A percentile compares a stretch with the other conserved stretches of the same genome.
Conservation (phyloP, 2,329 filamentous ascomycete species). For the Tolypocladium endophyticum region DNA sequence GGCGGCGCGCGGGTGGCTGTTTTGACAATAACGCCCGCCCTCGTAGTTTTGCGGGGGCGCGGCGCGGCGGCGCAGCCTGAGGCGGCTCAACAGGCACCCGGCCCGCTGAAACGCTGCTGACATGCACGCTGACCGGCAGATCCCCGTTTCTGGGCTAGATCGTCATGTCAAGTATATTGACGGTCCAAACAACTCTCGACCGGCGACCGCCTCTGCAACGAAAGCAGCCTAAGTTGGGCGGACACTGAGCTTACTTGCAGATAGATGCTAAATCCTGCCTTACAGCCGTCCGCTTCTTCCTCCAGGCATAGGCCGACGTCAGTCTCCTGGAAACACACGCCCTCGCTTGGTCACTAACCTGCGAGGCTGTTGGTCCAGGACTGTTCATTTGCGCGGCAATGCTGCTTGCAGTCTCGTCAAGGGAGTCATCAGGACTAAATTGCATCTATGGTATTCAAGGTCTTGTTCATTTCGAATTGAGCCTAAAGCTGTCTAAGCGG, state of each 20-base stretch:
- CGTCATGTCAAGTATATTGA: background rate
- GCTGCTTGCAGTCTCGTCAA: background rate
- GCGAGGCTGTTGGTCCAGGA: background rate
- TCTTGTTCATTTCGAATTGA: background rate
- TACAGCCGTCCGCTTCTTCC: no score
- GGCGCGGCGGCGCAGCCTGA: background rate
- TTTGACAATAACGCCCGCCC: background rate
- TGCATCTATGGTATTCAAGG: background rate
- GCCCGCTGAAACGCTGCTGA: background rate
- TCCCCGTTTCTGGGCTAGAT: background rate
- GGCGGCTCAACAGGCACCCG: background rate
- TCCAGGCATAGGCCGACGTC: no score
- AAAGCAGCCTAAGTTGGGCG: no score
- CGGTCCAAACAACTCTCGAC: background rate
- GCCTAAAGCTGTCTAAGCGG: no score
- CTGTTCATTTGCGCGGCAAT: background rate
- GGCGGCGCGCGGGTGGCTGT: background rate
- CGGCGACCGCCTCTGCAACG: background rate
- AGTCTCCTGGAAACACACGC: no score
- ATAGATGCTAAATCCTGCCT: no score
- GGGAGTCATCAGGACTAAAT: no score
- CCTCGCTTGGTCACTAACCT: no score
- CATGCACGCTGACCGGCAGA: background rate
- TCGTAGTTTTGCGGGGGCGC: background rate
- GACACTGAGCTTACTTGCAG: background rate